Conservation (phyloP, 179 eudicot genomes). For the Carnegiea gigantea region DNA sequence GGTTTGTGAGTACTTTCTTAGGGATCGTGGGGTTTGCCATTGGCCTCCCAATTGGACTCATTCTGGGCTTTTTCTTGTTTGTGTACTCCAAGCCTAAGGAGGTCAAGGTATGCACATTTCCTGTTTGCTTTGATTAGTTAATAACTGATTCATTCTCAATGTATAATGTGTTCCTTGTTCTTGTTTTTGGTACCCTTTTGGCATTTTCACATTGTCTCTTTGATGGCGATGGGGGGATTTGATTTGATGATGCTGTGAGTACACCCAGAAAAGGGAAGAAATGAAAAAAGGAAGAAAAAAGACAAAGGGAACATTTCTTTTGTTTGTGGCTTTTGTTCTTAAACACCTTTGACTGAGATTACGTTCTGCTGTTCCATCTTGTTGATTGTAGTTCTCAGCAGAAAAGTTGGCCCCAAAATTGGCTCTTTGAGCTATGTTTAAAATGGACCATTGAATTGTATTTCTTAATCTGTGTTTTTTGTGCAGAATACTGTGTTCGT, state of each 20-base stretch:
- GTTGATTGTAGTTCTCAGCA: neutral
- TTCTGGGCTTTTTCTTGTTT: conserved; percentile 69
- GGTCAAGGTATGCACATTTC: conserved; percentile 46
- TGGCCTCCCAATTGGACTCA: conserved; percentile 64
- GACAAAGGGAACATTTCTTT: neutral
- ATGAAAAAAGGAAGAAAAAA: neutral
- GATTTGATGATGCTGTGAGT: neutral
- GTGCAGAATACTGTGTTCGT: too few relatives aligned
- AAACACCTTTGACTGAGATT: neutral
- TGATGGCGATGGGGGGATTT: neutral
- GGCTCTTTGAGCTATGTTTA: too few relatives aligned
- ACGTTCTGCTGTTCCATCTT: neutral
- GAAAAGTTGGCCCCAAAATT: neutral
- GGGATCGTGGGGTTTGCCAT: conserved; percentile 69
- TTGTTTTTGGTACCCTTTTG: neutral
- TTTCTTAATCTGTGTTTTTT: too few relatives aligned
- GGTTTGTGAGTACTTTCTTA: conserved; percentile 55
- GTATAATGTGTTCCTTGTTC: neutral
- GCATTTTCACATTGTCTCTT: neutral
- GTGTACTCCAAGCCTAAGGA: conserved; percentile 61
- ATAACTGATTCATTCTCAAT: neutral
- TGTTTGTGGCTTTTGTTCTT: too few relatives aligned
- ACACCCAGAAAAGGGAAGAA: neutral
- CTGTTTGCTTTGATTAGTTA: neutral
- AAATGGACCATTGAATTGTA: too few relatives aligned